These are phyloP conservation scores for Escovopsis weberi DNA, from an alignment of 2,329 filamentous ascomycete species.

Conservation along the genomic window DNA sequence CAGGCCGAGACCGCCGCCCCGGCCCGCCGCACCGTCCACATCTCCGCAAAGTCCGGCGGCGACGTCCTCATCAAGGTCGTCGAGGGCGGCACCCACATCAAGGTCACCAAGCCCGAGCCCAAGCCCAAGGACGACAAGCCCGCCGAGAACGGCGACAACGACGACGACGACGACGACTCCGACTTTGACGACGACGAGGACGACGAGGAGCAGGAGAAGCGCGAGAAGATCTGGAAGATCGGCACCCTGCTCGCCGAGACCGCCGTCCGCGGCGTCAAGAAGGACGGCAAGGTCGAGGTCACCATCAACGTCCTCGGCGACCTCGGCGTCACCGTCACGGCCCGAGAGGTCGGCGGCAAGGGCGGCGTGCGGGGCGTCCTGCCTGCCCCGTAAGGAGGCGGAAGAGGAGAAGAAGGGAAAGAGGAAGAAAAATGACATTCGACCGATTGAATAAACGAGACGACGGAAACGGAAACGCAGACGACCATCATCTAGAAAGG, in stretches of 20 bases:
- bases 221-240: conserved; percentile 87
- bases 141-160: conserved; percentile 46
- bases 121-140: conserved; percentile 48
- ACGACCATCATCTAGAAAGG: no score
- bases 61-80: conserved; percentile 79
- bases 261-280: conserved; percentile 69
- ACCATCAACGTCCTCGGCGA: conserved; percentile 79
- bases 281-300: conserved; percentile 81
- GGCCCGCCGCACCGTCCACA: conserved; percentile 69
- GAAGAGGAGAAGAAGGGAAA: neutral
- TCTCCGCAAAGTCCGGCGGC: conserved; percentile 69
- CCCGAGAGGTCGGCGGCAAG: conserved; percentile 76
- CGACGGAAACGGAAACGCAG: no score
- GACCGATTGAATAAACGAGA: no score
- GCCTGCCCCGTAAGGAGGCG: conserved; percentile 11
- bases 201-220: conserved; percentile 74
- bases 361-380: conserved; percentile 59
- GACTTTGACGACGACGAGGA: conserved; percentile 46
- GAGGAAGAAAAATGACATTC: neutral
- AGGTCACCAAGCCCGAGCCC: conserved; percentile 75
- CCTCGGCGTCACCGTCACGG: conserved; percentile 63
- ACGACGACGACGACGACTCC: conserved; percentile 51
- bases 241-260: conserved; percentile 73
- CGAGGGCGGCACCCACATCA: conserved; percentile 83
- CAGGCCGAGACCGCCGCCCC: conserved; percentile 80